phyloP scores from a whole-genome alignment of 352 stramenopile genomes.

The Phytophthora niederhauseri region DNA sequence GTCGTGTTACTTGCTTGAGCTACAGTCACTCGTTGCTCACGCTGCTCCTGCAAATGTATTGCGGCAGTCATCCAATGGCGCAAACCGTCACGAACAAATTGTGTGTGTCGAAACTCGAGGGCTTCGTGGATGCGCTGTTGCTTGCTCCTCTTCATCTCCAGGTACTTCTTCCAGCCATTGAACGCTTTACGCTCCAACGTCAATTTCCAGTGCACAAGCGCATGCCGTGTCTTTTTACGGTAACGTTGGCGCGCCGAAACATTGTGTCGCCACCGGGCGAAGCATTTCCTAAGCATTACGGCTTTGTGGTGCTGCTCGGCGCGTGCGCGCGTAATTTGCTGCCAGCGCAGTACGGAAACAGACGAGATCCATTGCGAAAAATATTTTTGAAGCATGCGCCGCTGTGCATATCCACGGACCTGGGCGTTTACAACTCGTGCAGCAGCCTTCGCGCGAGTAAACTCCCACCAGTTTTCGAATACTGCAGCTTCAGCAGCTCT shows the following conservation, averaged over 20 bases:
- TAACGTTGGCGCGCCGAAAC: conserved; percentile 11
- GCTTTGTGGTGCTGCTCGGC: conserved; percentile 38
- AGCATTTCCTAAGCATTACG: conserved; percentile 37
- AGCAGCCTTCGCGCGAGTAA: conserved; percentile 27
- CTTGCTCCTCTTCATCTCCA: conserved; percentile 34
- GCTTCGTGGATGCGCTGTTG: conserved; percentile 53
- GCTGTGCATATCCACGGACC: conserved; percentile 36
- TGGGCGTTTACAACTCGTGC: conserved; percentile 40
- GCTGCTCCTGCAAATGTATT: conserved; percentile 41
- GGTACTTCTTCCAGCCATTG: conserved; percentile 42
- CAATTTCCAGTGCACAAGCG: conserved; percentile 65
- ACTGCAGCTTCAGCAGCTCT: conserved; percentile 4
- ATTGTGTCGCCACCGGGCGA: conserved; percentile 42
- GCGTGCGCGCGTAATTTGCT: conserved; percentile 44
- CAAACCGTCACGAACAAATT: conserved; percentile 52
- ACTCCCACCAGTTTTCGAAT: conserved; percentile 31
- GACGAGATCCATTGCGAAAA: conserved; percentile 41
- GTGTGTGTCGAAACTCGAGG: conserved; percentile 54
- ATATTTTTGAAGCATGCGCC: conserved; percentile 23
- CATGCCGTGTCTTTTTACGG: conserved; percentile 33
- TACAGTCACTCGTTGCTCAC: conserved; percentile 31
- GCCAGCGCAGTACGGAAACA: conserved; percentile 46
- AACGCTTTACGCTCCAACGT: conserved; percentile 40
- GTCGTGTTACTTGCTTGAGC: conserved; percentile 29
- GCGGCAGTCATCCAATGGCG: conserved; percentile 55